These are phyloP conservation scores for Penstemon eatonii DNA, from an alignment of 257 asterid genomes.

Conservation along the genomic window DNA sequence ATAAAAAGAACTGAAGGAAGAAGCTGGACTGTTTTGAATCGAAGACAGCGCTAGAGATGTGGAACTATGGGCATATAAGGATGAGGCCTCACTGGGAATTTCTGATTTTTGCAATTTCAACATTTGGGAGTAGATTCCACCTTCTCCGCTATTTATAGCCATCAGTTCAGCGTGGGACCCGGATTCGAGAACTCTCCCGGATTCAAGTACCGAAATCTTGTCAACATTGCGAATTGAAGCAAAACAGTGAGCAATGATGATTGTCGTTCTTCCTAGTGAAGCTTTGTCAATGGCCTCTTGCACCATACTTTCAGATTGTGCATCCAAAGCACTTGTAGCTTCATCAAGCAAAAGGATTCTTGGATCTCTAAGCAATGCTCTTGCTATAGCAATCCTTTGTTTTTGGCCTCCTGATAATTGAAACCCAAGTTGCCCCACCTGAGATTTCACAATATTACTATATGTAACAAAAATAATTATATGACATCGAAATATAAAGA, in stretches of 20 bases:
- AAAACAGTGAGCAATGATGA: conserved; percentile 55
- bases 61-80: conserved; percentile 1
- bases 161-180: conserved; percentile 49
- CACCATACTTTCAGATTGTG: conserved; percentile 53
- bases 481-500: neutral
- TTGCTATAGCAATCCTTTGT: conserved; percentile 61
- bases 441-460: neutral
- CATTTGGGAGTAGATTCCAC: conserved; percentile 41
- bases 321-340: conserved; percentile 65
- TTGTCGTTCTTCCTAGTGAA: conserved; percentile 45
- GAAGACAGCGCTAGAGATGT: conserved; percentile 25
- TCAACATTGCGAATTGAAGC: conserved; percentile 45
- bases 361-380: conserved; percentile 54
- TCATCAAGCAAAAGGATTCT: conserved; percentile 57
- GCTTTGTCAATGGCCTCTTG: conserved; percentile 58
- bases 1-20: conserved; percentile 25
- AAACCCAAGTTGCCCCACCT: conserved; percentile 57
- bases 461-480: neutral
- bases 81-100: conserved; percentile 4
- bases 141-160: conserved; percentile 35
- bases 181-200: conserved; percentile 48
- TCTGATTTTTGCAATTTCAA: conserved; percentile 38
- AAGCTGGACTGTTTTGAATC: conserved; percentile 42
- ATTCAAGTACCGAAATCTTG: conserved; percentile 46
- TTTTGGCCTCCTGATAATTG: conserved; percentile 62